Evolutionary conservation across 495 filamentous ascomycete genomes (phyloP).

Genomic region (Tuber aestivum): DNA sequence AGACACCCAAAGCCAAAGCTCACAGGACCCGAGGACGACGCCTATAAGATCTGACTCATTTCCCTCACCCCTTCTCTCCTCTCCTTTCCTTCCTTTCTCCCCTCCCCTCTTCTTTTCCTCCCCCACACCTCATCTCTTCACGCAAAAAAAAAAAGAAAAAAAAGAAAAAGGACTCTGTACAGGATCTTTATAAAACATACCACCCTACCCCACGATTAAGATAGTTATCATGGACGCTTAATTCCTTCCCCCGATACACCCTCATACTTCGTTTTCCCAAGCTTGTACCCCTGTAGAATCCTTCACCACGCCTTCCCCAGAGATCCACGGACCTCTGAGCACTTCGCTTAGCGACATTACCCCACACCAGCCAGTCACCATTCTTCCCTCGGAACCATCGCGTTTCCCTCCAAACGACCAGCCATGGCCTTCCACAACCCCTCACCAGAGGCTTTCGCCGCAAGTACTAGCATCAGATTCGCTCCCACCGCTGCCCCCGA

Average conservation of each 20-base stretch:
- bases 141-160: conserved; percentile 16
- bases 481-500: conserved; percentile 25
- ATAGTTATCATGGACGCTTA: conserved; percentile 41
- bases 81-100: too few species aligned
- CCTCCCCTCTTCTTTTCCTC: conserved; percentile 17
- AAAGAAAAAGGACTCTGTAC: too few species aligned
- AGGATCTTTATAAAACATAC: conserved; percentile 13
- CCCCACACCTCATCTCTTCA: conserved; percentile 8
- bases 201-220: conserved; percentile 5
- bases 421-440: conserved; percentile 40
- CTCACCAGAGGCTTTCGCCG: conserved; percentile 40
- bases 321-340: conserved; percentile 43
- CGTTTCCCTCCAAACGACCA: conserved; percentile 39
- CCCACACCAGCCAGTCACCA: conserved; percentile 39
- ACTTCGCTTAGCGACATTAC: conserved; percentile 37
- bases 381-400: conserved; percentile 43
- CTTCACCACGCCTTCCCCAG: conserved; percentile 43
- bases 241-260: conserved; percentile 12
- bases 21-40: conserved; percentile 10
- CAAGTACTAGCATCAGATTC: conserved; percentile 28
- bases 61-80: conserved; percentile 30
- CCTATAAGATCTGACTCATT: conserved; percentile 41
- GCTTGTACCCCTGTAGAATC: conserved; percentile 23
- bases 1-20: background rate
- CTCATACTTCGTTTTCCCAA: conserved; percentile 23